Conservation (phyloP, 1,284 basidiomycete genomes). For the Exsudoporus floridanus region DNA sequence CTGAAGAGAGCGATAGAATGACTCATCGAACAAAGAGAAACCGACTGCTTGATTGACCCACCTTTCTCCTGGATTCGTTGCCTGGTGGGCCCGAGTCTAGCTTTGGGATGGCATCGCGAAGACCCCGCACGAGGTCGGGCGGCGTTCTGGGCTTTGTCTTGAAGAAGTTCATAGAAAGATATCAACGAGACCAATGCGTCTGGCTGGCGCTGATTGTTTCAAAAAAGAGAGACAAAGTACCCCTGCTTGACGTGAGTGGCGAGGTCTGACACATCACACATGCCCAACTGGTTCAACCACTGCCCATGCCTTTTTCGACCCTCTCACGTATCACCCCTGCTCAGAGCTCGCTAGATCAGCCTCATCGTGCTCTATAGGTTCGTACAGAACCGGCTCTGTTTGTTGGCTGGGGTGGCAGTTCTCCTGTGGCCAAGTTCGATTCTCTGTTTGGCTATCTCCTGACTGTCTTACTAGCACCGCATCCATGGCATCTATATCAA, state of each 20-base stretch:
- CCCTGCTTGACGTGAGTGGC: conserved; percentile 11
- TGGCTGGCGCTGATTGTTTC: not conserved
- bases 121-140: conserved; percentile 76
- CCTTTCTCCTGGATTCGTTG: conserved; percentile 77
- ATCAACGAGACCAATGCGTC: not conserved
- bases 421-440: not conserved
- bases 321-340: not conserved
- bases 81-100: conserved; percentile 75
- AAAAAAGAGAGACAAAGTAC: conserved; percentile 4
- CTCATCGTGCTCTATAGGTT: not conserved
- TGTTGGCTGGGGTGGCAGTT: not conserved
- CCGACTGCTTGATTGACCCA: conserved; percentile 35
- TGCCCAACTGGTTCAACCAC: conserved; percentile 14
- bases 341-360: conserved; percentile 9
- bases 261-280: conserved; percentile 25
- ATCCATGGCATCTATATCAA: not conserved
- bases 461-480: too few relatives aligned
- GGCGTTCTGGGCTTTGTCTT: conserved; percentile 86
- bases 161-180: conserved; percentile 84
- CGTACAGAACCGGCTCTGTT: not conserved
- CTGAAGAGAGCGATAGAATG: conserved; percentile 40
- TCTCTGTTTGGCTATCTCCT: not conserved
- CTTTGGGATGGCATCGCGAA: conserved; percentile 76
- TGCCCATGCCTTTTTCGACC: conserved; percentile 14
- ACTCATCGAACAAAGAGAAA: conserved; percentile 1